Conservation (phyloP, 2,329 filamentous ascomycete species). For the Tolypocladium sp. region DNA sequence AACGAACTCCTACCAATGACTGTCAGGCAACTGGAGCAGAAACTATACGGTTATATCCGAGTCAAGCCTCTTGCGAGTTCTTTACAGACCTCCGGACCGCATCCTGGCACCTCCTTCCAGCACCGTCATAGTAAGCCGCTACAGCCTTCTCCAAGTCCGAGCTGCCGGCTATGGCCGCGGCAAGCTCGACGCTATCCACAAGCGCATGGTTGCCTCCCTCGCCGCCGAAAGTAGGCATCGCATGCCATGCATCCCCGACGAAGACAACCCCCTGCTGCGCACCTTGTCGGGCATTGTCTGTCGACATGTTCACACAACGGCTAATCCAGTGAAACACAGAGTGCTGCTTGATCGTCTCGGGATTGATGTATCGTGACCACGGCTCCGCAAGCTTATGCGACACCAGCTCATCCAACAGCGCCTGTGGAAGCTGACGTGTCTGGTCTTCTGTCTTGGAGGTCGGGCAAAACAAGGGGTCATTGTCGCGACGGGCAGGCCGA, state of each 20-base stretch:
- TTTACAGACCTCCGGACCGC: background rate
- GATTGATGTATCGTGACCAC: background rate
- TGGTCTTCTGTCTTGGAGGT: background rate
- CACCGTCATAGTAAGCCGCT: background rate
- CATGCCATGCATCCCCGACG: background rate
- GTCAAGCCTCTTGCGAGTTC: too few species aligned
- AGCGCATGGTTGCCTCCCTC: background rate
- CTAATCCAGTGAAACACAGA: background rate
- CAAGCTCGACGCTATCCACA: background rate
- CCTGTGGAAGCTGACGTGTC: background rate
- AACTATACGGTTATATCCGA: too few species aligned
- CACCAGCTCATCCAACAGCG: background rate
- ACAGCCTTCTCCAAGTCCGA: background rate
- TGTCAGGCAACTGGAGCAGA: too few species aligned
- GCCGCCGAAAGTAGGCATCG: background rate
- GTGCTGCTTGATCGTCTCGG: background rate
- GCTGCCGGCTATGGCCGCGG: background rate
- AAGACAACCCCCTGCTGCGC: background rate
- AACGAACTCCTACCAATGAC: too few species aligned
- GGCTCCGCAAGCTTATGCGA: background rate
- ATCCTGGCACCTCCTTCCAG: background rate
- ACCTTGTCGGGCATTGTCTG: background rate
- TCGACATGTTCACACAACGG: background rate
- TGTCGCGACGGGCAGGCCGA: background rate
- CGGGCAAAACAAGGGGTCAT: background rate